Base-by-base conservation (phyloP, 306 rosid genomes). In the Glycine soja region DNA sequence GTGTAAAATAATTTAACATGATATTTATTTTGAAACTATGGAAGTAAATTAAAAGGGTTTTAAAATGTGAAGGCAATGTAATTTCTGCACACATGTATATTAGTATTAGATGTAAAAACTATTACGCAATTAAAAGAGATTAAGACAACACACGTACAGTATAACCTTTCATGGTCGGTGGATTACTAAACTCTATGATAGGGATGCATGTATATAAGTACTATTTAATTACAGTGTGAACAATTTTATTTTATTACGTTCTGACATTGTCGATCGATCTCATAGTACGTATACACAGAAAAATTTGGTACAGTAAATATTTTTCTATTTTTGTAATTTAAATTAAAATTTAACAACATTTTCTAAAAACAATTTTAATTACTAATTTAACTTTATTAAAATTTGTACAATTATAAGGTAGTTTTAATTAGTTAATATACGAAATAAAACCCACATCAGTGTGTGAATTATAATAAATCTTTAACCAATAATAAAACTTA, bases 121-220 rank as follows among this genome's bases (percentile, higher is more conserved):
- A 10, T 16, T 69, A 16, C 8, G 34, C 40, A 46, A 16, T 69
- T 69, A 16, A 67, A 18, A 45, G n/a, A 1, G 81, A 76, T 34
- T 24, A 63, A 63, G 72, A 63, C 80, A 34, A 30, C 43, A 18
- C 69, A 61, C 12, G 0, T 14, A 38, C 48, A 61, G 34, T 16
- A 30, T 48, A 42, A 30, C 42, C 40, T 46, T 6, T 79, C 48
- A 52, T 51, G 50, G 15, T 15, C 12, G 74, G 59, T 52, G 58
- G 34, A 77, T 36, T 38, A 65, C 14, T 43, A 16, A 48, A 51
- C 43, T 66, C 9, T 34, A 10, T 78, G 58, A 78, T 46, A 43
- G 12, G 8, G 62, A 56, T 69, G 16, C 70, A 4, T 34, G 15
- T 10, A 10, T 54, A n/a, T 15, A 65, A 66, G 10, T 11, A 73